A percentile compares a stretch with the other conserved stretches of the same genome.
Evolutionary conservation across 179 eudicot species (phyloP).

Genomic region (Corrigiola litoralis): DNA sequence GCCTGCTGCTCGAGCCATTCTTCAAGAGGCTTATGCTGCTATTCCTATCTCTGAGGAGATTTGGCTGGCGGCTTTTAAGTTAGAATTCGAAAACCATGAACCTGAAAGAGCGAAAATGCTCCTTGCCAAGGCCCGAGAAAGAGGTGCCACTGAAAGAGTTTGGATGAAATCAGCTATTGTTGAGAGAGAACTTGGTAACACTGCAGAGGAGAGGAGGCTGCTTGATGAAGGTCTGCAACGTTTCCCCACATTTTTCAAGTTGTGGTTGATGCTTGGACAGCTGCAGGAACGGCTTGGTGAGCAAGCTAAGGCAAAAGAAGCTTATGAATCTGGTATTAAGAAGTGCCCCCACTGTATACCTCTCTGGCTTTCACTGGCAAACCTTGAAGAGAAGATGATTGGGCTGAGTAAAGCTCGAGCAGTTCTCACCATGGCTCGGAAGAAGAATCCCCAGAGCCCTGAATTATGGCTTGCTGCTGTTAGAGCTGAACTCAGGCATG

Average conservation of each 20-base stretch:
- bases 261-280: constrained; percentile 95
- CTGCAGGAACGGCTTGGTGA: constrained; percentile 60
- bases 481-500: constrained; percentile 73
- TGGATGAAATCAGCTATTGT: constrained; percentile 98
- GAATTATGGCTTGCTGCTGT: constrained; percentile 95
- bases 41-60: constrained; percentile 91
- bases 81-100: constrained; percentile 88
- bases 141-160: constrained; percentile 78
- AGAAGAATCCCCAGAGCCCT: constrained; percentile 77
- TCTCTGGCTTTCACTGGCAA: constrained; percentile 85
- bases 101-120: constrained; percentile 85
- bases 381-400: constrained; percentile 73
- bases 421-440: constrained; percentile 72
- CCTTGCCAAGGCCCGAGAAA: constrained; percentile 83
- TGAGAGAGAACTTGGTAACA: constrained; percentile 84
- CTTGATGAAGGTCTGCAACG: constrained; percentile 72
- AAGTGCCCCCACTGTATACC: constrained; percentile 66
- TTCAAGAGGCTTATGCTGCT: constrained; percentile 84
- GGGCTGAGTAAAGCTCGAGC: constrained; percentile 93
- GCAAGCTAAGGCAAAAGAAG: constrained; percentile 55
- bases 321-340: constrained; percentile 65
- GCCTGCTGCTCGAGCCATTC: constrained; percentile 83
- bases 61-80: constrained; percentile 93
- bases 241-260: constrained; percentile 73
- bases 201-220: constrained; percentile 61